Evolutionary conservation across 2,329 filamentous ascomycete species (phyloP), one percentile per base, ranked within the genome.

Genomic region (Paecilomyces niveus): DNA sequence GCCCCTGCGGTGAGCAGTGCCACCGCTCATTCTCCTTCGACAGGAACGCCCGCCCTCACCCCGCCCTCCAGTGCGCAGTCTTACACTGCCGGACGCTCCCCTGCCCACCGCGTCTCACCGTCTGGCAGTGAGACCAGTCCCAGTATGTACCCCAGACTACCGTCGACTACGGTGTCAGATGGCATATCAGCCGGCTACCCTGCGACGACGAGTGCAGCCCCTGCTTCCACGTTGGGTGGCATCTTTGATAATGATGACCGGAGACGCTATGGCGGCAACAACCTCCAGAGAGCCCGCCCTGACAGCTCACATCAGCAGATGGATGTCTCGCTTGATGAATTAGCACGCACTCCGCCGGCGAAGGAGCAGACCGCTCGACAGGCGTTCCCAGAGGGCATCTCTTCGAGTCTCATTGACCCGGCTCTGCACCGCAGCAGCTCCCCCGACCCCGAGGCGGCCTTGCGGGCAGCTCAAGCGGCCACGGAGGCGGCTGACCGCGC

Each of bases 101-200:
- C 84, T 5, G 76, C 80, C 64, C 77, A 80, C 60, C 80, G 77
- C 59, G 76, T 84, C 53, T 79, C 80, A 9, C 81, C 81, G 0
- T 77, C 78, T 29, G 26, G 26, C 11, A 76, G 79, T 57, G 70
- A 73, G 59, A 75, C 72, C 55, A 78, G 78, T 52, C 76, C 76
- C 26, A 78, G 77, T 69, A 84, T 87, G 81, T 88, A 88, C 67
- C 85, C 85, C 4, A 84, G 79, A 54, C 76, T 88, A 29, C 85
- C 85, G 13, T 81, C 84, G 10, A 80, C 85, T 53, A 84, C 78
- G 55, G 78, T 82, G 62, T 78, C 84, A 66, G 83, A 84, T 56
- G 80, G 80, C 59, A 79, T 83, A 68, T 73, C 78, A 26, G 72
- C 75, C 53, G 76, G 76, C 49, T 83, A 83, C 67, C 74, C 78